These are phyloP conservation scores for Globisporangium emineosum DNA, from an alignment of 352 stramenopile species.

Conservation along the genomic window DNA sequence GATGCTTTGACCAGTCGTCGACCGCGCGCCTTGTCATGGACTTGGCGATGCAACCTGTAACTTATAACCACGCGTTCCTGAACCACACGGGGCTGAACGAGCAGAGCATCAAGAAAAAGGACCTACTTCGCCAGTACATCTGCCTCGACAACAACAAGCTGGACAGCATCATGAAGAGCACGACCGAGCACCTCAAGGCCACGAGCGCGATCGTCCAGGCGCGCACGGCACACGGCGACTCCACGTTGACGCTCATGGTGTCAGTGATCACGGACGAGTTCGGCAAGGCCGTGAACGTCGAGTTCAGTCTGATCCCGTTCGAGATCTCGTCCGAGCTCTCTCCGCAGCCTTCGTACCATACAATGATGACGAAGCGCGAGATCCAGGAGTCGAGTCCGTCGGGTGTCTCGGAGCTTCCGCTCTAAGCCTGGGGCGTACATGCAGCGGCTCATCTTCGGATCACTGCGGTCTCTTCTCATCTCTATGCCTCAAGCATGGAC, in stretches of 20 bases:
- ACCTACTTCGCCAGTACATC: constrained; percentile 35
- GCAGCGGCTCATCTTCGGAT: background rate
- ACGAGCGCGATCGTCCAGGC: constrained; percentile 52
- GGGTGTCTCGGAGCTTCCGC: constrained; percentile 41
- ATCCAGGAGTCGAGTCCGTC: constrained; percentile 54
- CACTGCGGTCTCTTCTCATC: too few species aligned
- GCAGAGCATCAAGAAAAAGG: constrained; percentile 35
- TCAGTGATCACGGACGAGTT: constrained; percentile 59
- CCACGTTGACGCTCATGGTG: constrained; percentile 51
- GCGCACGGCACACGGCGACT: constrained; percentile 36
- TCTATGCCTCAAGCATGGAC: too few species aligned
- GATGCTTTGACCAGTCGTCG: constrained; percentile 64
- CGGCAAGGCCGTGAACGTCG: constrained; percentile 41
- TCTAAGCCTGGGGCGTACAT: constrained; percentile 21
- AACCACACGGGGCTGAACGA: constrained; percentile 39
- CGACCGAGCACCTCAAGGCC: constrained; percentile 37
- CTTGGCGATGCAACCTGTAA: constrained; percentile 45
- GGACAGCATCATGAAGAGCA: constrained; percentile 39
- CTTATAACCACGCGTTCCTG: constrained; percentile 59
- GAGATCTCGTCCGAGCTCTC: constrained; percentile 46
- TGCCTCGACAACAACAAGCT: constrained; percentile 53
- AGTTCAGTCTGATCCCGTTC: constrained; percentile 66
- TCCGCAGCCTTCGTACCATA: constrained; percentile 12
- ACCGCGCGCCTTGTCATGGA: constrained; percentile 56
- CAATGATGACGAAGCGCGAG: constrained; percentile 27